Conservation (phyloP, 129 eudicot species). For the Apium graveolens region DNA sequence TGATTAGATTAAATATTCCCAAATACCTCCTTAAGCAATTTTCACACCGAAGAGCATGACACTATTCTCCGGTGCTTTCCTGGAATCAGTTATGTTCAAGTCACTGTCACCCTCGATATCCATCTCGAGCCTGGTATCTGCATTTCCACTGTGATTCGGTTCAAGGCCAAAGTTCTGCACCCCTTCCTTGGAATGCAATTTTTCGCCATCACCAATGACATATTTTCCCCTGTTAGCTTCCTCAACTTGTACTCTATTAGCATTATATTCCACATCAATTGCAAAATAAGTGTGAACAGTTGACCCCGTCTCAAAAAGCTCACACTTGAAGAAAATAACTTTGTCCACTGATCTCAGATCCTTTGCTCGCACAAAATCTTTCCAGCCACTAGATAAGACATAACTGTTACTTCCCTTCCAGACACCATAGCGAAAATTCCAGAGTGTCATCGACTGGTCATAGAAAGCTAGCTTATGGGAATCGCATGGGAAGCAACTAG, state of each 20-base stretch:
- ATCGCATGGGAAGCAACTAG: slow-evolving; percentile 26
- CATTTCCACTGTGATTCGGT: background rate
- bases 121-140: background rate
- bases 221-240: slow-evolving; percentile 10
- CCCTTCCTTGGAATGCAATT: slow-evolving; percentile 10
- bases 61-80: slow-evolving; percentile 17
- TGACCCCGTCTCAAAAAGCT: slow-evolving; percentile 13
- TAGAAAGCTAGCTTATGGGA: slow-evolving; percentile 15
- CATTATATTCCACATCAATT: slow-evolving; percentile 38
- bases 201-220: background rate
- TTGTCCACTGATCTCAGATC: slow-evolving; percentile 30
- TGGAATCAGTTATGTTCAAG: background rate
- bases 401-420: slow-evolving; percentile 45
- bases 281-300: slow-evolving; percentile 15
- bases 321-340: slow-evolving; percentile 35
- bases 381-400: slow-evolving; percentile 47
- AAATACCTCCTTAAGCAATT: slow-evolving; percentile 10
- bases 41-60: slow-evolving; percentile 62
- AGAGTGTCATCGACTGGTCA: slow-evolving; percentile 22
- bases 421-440: slow-evolving; percentile 40
- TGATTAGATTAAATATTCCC: too few species aligned
- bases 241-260: background rate
- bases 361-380: slow-evolving; percentile 40
- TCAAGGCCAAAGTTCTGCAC: slow-evolving; percentile 14
- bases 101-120: background rate